Base-by-base conservation (phyloP, 331 rosid genomes). In the Rosa hybrid region DNA sequence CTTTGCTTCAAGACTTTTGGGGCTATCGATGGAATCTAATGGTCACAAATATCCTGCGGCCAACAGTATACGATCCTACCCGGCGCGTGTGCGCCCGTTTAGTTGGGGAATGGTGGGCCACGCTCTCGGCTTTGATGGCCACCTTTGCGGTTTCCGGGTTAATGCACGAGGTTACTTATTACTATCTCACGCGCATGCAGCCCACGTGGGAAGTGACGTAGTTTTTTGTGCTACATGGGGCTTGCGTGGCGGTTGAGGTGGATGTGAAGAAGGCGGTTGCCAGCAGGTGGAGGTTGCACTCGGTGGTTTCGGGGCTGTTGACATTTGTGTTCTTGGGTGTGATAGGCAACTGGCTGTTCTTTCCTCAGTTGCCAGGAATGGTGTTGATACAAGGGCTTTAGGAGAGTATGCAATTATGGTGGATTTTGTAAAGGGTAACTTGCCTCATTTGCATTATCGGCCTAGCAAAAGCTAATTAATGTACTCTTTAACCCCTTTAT, bases 181-280 rank as follows among this genome's bases (percentile, higher is more conserved):
- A 85, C 70, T 92, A 90, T 62, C 38, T 89, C 2, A n/a, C 94
- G 1, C 90, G 90, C 38, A 91, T 10, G 44, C 11, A 71, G 59
- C 97, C 97, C 69, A 90, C 95, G 34, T 92, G 97, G 97, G 98
- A 94, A 39, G 97, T 91, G 73, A 89, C 91, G 13, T 72, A 81
- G 56, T 94, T 94, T 44, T 92, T 92, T 12, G 72, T 90, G 34
- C 54, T 94, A 0, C 97, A 92, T 0, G 98, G 98, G 0, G 8
- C 71, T 2, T 87, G 88, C 75, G 68, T 79, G 4, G 87, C 63
- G 0, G 60, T 38, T 2, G 95, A 94, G 91, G 81, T 84, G 65
- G 87, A 8, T 49, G 88, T 8, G 18, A 93, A 93, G 82, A 89
- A 68, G 77, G 82, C 25, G 2, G 64, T 38, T 4, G 25, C 77